phyloP scores from a whole-genome alignment of 805 yeast genomes.

The Candida taoyuanica region DNA sequence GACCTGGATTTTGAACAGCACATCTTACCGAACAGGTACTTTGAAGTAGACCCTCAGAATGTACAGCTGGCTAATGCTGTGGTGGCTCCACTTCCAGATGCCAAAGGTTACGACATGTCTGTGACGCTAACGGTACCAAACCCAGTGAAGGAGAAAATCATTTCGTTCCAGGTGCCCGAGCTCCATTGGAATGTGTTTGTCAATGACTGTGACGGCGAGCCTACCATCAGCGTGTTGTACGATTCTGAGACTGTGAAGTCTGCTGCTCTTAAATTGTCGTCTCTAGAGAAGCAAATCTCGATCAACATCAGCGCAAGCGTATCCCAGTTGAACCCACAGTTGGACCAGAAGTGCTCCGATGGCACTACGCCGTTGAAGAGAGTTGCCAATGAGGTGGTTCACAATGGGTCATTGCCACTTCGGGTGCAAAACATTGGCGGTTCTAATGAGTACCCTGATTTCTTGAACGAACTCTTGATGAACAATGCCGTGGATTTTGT shows the following conservation, averaged over 20 bases:
- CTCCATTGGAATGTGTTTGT: constrained; percentile 34
- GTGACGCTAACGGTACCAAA: constrained; percentile 19
- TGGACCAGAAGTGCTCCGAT: constrained; percentile 2
- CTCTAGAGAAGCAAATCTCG: constrained; percentile 10
- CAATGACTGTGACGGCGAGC: constrained; percentile 32
- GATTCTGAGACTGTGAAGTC: constrained; percentile 6
- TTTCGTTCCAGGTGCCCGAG: constrained; percentile 30
- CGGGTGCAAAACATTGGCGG: constrained; percentile 21
- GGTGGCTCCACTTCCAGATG: constrained; percentile 20
- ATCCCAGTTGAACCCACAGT: constrained; percentile 5
- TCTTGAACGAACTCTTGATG: constrained; percentile 20
- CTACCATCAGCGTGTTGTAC: constrained; percentile 29
- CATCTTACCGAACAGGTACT: constrained; percentile 23
- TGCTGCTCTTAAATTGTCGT: constrained; percentile 13
- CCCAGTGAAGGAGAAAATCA: constrained; percentile 19
- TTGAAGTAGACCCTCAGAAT: constrained; percentile 18
- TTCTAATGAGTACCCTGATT: constrained; percentile 17
- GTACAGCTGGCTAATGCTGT: constrained; percentile 24
- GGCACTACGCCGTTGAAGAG: constrained; percentile 15
- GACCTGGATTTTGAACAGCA: constrained; percentile 30
- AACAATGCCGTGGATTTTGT: constrained; percentile 14
- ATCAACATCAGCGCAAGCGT: constrained; percentile 13
- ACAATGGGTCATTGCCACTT: constrained; percentile 19
- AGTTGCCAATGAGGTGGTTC: constrained; percentile 13
- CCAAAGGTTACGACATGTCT: constrained; percentile 23